phyloP scores from a whole-genome alignment of 306 rosid species.

The Benincasa hispida region DNA sequence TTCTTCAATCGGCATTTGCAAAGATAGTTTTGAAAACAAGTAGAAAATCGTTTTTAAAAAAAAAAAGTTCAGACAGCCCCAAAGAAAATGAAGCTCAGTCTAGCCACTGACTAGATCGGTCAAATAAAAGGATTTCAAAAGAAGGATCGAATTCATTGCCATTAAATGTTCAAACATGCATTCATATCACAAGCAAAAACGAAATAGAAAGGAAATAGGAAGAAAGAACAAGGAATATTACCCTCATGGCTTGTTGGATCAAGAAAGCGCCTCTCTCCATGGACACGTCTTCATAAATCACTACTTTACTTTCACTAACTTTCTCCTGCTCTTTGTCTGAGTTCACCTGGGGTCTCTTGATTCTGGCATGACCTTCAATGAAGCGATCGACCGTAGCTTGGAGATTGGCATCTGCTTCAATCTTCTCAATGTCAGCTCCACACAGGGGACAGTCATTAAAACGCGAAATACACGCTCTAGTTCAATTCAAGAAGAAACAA shows the following conservation, averaged over 20 bases:
- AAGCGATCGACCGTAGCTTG: conserved; percentile 77
- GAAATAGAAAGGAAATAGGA: background rate
- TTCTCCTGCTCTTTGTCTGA: conserved; percentile 27
- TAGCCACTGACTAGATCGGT: background rate
- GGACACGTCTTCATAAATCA: conserved; percentile 84
- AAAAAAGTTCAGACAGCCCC: background rate
- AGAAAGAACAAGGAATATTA: conserved; percentile 14
- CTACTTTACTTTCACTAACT: conserved; percentile 38
- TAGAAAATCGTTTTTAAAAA: background rate
- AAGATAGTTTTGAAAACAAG: background rate
- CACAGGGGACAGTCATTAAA: conserved; percentile 87
- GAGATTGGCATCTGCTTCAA: conserved; percentile 58
- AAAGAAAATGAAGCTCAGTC: background rate
- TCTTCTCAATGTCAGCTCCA: conserved; percentile 80
- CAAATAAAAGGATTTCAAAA: background rate
- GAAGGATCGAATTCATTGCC: background rate
- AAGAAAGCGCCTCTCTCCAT: conserved; percentile 95
- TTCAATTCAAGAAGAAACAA: conserved; percentile 1
- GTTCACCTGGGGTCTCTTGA: conserved; percentile 49
- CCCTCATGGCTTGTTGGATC: conserved; percentile 99
- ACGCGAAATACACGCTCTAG: conserved; percentile 66
- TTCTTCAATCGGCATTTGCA: background rate
- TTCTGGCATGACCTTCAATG: conserved; percentile 97
- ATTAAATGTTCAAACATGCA: background rate
- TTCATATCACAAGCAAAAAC: background rate